Percentiles rank a stretch among this genome's conserved stretches.
Conservation (phyloP, 2,329 filamentous ascomycete species). For the Penicillium sp. region DNA sequence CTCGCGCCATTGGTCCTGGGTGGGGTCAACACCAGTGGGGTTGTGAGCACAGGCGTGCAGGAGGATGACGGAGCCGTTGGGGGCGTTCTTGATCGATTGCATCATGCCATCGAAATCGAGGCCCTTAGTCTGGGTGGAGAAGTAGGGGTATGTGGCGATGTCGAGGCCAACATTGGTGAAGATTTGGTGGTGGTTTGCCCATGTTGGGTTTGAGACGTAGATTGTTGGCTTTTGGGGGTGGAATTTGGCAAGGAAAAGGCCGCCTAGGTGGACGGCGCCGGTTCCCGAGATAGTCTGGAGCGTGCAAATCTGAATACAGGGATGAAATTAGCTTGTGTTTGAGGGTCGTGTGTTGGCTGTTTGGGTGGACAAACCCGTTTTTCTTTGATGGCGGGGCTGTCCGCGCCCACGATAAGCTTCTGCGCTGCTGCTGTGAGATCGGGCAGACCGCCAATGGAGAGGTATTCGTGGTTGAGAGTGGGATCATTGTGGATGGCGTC, state of each 20-base stretch:
- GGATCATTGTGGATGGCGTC: conserved; percentile 85
- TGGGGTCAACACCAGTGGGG: conserved; percentile 94
- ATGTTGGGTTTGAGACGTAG: conserved; percentile 93
- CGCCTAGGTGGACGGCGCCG: conserved; percentile 89
- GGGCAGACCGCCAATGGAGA: conserved; percentile 86
- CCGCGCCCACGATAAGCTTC: conserved; percentile 78
- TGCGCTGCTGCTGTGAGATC: conserved; percentile 87
- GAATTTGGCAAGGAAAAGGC: conserved; percentile 91
- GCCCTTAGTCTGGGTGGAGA: conserved; percentile 81
- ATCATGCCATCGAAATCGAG: conserved; percentile 93
- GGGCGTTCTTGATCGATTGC: conserved; percentile 61
- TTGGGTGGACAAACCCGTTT: conserved; percentile 61
- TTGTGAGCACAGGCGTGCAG: conserved; percentile 97
- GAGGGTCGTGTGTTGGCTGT: neutral
- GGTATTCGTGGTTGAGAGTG: conserved; percentile 95
- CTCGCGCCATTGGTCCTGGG: conserved; percentile 89
- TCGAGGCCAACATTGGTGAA: conserved; percentile 84
- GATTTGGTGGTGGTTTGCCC: conserved; percentile 99
- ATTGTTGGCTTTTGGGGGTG: conserved; percentile 70
- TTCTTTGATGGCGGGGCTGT: conserved; percentile 79
- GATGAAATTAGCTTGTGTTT: conserved; percentile 1
- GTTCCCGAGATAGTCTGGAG: conserved; percentile 97
- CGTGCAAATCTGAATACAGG: conserved; percentile 59
- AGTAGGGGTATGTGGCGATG: conserved; percentile 88
- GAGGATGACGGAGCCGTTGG: conserved; percentile 79